These are phyloP conservation scores for Entomortierella lignicola DNA, from an alignment of 192 early-diverging fungal species.

Conservation along the genomic window DNA sequence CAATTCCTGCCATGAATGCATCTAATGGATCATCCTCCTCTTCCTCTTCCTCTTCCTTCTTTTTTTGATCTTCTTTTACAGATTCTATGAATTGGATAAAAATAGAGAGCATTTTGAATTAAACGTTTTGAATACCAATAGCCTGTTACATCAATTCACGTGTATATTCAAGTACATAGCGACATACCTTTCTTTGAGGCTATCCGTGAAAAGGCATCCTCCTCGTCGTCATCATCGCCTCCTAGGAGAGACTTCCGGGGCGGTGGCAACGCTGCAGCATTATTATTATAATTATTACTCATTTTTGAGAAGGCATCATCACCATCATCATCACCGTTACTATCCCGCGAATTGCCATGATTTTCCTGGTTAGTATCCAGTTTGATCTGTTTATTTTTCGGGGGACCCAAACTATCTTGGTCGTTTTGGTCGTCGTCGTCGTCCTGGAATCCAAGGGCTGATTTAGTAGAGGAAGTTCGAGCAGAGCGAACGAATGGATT, in stretches of 20 bases:
- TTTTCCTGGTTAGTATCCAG: constrained; percentile 21
- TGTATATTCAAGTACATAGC: background rate
- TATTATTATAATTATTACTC: background rate
- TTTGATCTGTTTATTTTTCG: constrained; percentile 36
- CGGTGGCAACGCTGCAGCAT: constrained; percentile 12
- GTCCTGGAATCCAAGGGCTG: constrained; percentile 36
- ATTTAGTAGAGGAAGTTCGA: constrained; percentile 4
- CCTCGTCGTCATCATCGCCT: constrained; percentile 56
- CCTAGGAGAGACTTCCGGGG: constrained; percentile 33
- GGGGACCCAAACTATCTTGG: constrained; percentile 8
- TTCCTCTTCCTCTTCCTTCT: constrained; percentile 47
- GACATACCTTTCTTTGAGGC: constrained; percentile 31
- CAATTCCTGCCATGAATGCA: constrained; percentile 85
- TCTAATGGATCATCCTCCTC: constrained; percentile 83
- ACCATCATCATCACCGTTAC: constrained; percentile 33
- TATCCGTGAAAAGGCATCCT: constrained; percentile 21
- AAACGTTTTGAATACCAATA: background rate
- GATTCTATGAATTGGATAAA: background rate
- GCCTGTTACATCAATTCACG: background rate
- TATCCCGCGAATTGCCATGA: background rate
- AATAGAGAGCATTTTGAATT: background rate
- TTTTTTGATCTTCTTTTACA: constrained; percentile 37
- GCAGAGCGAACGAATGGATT: constrained; percentile 31
- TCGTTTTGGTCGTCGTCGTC: constrained; percentile 12
- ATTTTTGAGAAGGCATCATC: constrained; percentile 25